Conservation (phyloP, 176 grass and related monocot genomes). For the Cenchrus fungigraminus region DNA sequence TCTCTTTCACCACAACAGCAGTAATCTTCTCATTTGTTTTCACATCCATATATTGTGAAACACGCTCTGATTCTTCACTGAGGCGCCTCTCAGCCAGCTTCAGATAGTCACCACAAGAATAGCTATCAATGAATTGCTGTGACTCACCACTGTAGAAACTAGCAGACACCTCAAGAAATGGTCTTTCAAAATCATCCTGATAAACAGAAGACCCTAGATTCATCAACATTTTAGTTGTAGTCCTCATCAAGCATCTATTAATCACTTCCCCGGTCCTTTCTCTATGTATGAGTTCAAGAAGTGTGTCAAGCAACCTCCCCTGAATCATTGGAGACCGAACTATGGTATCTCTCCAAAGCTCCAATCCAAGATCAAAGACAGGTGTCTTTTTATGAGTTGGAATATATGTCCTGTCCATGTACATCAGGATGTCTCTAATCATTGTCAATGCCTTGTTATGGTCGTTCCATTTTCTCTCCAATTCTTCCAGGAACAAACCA, state of each 20-base stretch:
- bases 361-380: conserved; percentile 76
- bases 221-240: conserved; percentile 81
- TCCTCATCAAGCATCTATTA: conserved; percentile 80
- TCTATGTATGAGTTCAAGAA: conserved; percentile 70
- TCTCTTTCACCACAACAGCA: conserved; percentile 73
- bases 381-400: conserved; percentile 58
- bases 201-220: conserved; percentile 75
- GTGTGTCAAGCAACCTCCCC: conserved; percentile 56
- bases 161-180: conserved; percentile 74
- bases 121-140: conserved; percentile 76
- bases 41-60: conserved; percentile 68
- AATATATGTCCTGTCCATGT: conserved; percentile 83
- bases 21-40: conserved; percentile 74
- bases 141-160: conserved; percentile 82
- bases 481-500: conserved; percentile 66
- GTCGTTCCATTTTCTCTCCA: conserved; percentile 75
- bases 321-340: conserved; percentile 59
- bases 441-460: conserved; percentile 82
- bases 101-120: conserved; percentile 83
- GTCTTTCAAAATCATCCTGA: conserved; percentile 85
- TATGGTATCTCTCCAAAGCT: conserved; percentile 82
- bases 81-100: conserved; percentile 78
- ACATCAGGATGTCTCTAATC: conserved; percentile 90
- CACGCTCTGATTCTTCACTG: conserved; percentile 73
- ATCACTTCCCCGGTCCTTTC: conserved; percentile 80